Conservation (phyloP, 306 rosid genomes). For the Acacia melanoxylon region DNA sequence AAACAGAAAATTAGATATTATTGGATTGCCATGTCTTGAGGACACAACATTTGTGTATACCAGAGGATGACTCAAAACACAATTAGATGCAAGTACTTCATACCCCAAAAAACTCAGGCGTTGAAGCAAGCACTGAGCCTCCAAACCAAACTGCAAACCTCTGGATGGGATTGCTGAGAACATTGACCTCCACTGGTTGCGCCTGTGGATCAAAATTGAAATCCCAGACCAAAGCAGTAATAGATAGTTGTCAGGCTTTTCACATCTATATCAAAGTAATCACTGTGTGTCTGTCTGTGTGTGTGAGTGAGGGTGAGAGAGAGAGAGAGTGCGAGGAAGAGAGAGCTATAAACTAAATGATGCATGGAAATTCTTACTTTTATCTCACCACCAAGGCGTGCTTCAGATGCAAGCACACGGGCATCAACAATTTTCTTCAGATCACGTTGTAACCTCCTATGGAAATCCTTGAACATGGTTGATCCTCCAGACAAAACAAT, state of each 20-base stretch:
- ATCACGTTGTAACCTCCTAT: conserved; percentile 96
- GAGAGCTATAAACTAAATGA: conserved; percentile 6
- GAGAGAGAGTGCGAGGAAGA: background rate
- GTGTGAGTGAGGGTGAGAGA: background rate
- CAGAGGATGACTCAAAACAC: background rate
- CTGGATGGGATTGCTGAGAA: conserved; percentile 95
- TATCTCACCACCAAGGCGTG: conserved; percentile 70
- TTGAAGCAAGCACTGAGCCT: conserved; percentile 98
- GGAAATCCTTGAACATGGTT: conserved; percentile 99
- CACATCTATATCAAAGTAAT: background rate
- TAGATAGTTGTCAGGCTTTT: conserved; percentile 3
- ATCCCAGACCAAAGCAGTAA: conserved; percentile 15
- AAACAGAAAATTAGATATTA: background rate
- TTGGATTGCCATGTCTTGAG: background rate
- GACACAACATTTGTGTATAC: background rate
- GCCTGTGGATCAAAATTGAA: conserved; percentile 51
- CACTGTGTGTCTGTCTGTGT: background rate
- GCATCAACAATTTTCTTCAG: conserved; percentile 92
- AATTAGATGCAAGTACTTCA: conserved; percentile 22
- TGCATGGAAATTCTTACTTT: conserved; percentile 50
- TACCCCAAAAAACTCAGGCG: conserved; percentile 94
- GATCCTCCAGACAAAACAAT: conserved; percentile 97
- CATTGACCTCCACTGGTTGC: conserved; percentile 97
- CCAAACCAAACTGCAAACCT: conserved; percentile 99
- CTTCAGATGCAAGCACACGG: conserved; percentile 86